A percentile compares a stretch with the other conserved stretches of the same genome.
phyloP scores from a whole-genome alignment of 176 grass and related monocot species.

The Triticum dicoccoides region DNA sequence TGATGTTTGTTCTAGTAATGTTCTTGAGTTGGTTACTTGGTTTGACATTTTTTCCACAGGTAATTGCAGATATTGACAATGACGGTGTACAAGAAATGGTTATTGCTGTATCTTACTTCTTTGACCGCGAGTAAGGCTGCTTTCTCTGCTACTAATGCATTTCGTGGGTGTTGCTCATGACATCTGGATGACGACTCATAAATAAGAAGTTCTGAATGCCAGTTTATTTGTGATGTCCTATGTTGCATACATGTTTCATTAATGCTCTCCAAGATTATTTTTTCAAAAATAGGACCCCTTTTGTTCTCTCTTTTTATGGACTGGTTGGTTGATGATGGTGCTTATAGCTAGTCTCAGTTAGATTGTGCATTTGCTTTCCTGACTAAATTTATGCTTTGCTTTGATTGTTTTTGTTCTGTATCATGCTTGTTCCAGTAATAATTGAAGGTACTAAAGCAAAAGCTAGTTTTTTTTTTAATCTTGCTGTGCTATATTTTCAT shows the following conservation, averaged over 20 bases:
- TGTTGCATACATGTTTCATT: neutral
- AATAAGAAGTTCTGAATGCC: neutral
- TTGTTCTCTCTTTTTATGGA: neutral
- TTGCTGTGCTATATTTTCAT: conserved; percentile 16
- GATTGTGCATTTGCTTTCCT: conserved; percentile 9
- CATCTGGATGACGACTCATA: conserved; percentile 10
- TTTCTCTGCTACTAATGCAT: conserved; percentile 23
- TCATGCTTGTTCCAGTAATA: neutral
- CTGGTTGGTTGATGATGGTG: neutral
- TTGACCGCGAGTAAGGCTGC: conserved; percentile 74
- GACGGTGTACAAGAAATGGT: conserved; percentile 93
- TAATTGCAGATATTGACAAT: conserved; percentile 95
- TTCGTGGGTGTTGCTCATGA: neutral
- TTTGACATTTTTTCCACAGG: conserved; percentile 48
- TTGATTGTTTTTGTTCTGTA: conserved; percentile 14
- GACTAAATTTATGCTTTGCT: conserved; percentile 1
- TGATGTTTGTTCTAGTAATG: conserved; percentile 6
- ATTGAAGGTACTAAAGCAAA: neutral
- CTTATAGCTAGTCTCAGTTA: conserved; percentile 14
- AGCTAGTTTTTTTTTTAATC: conserved; percentile 32
- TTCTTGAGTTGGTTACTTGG: neutral
- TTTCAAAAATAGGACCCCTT: conserved; percentile 17
- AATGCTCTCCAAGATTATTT: conserved; percentile 10
- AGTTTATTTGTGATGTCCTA: conserved; percentile 8
- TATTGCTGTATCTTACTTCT: conserved; percentile 87